Percentiles rank a stretch among this genome's conserved stretches.
These are phyloP conservation scores for Melanopsichium pennsylvanicum DNA, from an alignment of 1,284 basidiomycete species.

Conservation along the genomic window DNA sequence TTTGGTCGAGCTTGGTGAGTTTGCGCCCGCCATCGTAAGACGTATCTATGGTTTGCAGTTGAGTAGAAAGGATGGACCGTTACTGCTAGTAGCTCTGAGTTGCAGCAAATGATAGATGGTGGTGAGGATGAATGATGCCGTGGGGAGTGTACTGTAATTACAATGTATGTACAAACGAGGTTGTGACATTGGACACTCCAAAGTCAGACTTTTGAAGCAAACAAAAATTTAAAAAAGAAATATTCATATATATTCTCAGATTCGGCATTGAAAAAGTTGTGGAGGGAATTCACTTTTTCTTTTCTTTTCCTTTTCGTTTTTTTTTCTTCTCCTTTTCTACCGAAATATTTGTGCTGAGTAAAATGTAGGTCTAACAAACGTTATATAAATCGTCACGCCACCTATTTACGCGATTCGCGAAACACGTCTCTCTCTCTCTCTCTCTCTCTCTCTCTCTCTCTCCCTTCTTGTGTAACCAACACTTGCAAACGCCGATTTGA, in stretches of 20 bases:
- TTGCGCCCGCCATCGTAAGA: conserved; percentile 3
- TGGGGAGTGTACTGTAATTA: no score
- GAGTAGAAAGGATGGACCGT: neutral
- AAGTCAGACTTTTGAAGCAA: no score
- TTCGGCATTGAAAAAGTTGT: conserved; percentile 5
- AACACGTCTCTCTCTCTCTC: neutral
- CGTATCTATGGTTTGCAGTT: neutral
- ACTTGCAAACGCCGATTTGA: no score
- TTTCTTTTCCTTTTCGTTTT: neutral
- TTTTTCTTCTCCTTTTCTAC: neutral
- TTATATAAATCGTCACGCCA: neutral
- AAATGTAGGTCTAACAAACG: conserved; percentile 4
- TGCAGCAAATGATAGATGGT: conserved; percentile 4
- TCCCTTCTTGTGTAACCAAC: no score
- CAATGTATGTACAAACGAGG: no score
- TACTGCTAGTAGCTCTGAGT: neutral
- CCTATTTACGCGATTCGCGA: conserved; percentile 32
- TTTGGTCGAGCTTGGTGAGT: conserved; percentile 6
- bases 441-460: neutral
- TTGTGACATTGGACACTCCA: no score
- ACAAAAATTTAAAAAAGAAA: no score
- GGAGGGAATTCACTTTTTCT: no score
- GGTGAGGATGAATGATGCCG: no score
- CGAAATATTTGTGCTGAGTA: no score
- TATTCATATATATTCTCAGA: no score